Base-by-base conservation (phyloP, 2,329 filamentous ascomycete species). In the Exophiala sp. region DNA sequence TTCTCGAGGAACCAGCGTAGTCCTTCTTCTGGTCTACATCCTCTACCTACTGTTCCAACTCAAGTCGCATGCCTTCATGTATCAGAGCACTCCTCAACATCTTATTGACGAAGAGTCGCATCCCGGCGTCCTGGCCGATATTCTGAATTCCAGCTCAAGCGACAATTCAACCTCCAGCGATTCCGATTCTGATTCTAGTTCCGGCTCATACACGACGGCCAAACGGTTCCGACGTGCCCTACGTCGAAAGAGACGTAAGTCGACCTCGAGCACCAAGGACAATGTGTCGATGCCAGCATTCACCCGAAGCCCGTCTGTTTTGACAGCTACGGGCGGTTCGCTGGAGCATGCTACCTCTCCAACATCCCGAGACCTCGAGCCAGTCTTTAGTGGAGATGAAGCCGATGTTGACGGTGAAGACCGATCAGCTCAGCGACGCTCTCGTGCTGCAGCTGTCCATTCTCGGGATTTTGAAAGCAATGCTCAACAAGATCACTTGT, bases 81-180 rank as follows among this genome's bases (percentile, higher is more conserved):
- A 96, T 64, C 88, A 91, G 70, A 94, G 90, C 62, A 96, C 89
- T 4, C 91, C 91, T 8, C 91, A 96, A 72, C 86, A 91, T 63
- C 87, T 95, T 56, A 94, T 96, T 59, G 91, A 96, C 63, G 90
- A 94, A 65, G 91, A 96, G 68, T 86, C 89, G 0, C 87, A 89
- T 42, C 91, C 91, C 18, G 91, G 91, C 60, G 86, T 94, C 1
- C 80, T 91, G 10, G 87, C 88, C 14, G 87, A 88, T 32, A 89
- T 92, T 72, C 80, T 96, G 65, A 88, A 94, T 60, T 84, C 86
- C 2, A 77, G 73, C 50, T 80, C 79, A 7, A 72, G 72, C 14
- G 72, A 79, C 10, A 84, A 80, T 0, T 85, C 81, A 0, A 75
- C 75, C 34, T 64, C 64, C 7, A 63, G 63, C 35, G 68, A 69